A percentile compares a stretch with the other conserved stretches of the same genome.
These are phyloP conservation scores for Jatropha curcas DNA, from an alignment of 345 rosid genomes.

Conservation along the genomic window DNA sequence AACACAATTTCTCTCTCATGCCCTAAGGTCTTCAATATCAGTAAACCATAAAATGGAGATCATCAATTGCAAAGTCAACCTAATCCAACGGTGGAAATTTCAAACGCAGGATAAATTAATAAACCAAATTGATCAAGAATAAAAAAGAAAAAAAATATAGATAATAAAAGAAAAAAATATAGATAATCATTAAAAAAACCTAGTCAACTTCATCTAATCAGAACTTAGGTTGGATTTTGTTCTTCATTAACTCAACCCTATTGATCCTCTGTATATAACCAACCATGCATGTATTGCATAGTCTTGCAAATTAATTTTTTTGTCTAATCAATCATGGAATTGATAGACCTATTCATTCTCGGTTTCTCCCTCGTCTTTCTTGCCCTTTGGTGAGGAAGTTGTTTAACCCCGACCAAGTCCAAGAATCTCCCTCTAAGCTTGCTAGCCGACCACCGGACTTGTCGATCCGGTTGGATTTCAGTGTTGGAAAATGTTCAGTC, in stretches of 20 bases:
- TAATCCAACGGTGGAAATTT: too few relatives aligned
- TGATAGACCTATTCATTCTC: slow-evolving; percentile 8
- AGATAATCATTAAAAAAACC: too few relatives aligned
- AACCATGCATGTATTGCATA: neutral
- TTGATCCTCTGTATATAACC: neutral
- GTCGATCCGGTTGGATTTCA: slow-evolving; percentile 75
- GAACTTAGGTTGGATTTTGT: too few relatives aligned
- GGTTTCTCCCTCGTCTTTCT: slow-evolving; percentile 25
- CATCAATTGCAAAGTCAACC: too few relatives aligned
- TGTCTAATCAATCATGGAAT: slow-evolving; percentile 12
- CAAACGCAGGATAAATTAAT: too few relatives aligned
- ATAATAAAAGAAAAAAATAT: too few relatives aligned
- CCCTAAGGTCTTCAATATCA: too few relatives aligned
- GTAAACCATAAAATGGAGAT: too few relatives aligned
- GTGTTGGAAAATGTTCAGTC: slow-evolving; percentile 86
- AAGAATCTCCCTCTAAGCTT: slow-evolving; percentile 73
- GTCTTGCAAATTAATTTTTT: neutral
- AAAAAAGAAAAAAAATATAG: too few relatives aligned
- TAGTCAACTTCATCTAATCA: too few relatives aligned
- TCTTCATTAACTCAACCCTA: neutral
- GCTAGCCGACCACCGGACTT: slow-evolving; percentile 87
- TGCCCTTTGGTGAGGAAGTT: slow-evolving; percentile 57
- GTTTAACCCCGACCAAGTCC: slow-evolving; percentile 15
- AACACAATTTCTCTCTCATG: too few relatives aligned
- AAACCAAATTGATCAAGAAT: too few relatives aligned